Conservation (phyloP, 768 basidiomycete genomes). For the Paxillus involutus region DNA sequence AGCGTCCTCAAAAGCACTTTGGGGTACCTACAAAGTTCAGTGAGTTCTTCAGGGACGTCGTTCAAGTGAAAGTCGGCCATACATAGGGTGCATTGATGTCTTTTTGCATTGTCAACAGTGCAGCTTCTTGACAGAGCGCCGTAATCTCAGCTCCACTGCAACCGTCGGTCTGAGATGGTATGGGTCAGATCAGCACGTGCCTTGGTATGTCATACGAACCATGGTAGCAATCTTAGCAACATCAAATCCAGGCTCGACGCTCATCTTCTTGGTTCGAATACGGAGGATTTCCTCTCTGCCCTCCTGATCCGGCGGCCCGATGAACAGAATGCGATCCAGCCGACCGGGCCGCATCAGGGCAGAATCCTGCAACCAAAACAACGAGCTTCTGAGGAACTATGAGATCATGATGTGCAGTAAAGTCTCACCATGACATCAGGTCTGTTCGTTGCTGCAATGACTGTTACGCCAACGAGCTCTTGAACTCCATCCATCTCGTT, state of each 20-base stretch:
- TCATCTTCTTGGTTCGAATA: conserved; percentile 80
- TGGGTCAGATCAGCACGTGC: conserved; percentile 4
- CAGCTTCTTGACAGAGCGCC: conserved; percentile 94
- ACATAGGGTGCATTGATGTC: conserved; percentile 80
- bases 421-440: conserved; percentile 84
- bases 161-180: conserved; percentile 70
- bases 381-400: background rate
- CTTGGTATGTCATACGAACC: conserved; percentile 38
- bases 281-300: conserved; percentile 84
- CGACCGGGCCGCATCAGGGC: conserved; percentile 95
- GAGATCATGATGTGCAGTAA: background rate
- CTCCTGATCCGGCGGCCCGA: conserved; percentile 83
- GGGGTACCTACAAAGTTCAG: conserved; percentile 58
- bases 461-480: conserved; percentile 90
- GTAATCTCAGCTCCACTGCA: conserved; percentile 96
- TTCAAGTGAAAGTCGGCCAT: conserved; percentile 27
- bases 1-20: conserved; percentile 69
- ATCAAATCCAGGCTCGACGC: conserved; percentile 69
- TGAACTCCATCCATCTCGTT: conserved; percentile 99
- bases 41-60: background rate
- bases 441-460: conserved; percentile 94
- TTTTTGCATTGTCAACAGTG: conserved; percentile 85
- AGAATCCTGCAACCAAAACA: conserved; percentile 62
- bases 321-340: conserved; percentile 90
- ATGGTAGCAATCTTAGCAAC: conserved; percentile 64